Base-by-base conservation (phyloP, 2,329 filamentous ascomycete genomes). In the Aspergillus puulaauensis region DNA sequence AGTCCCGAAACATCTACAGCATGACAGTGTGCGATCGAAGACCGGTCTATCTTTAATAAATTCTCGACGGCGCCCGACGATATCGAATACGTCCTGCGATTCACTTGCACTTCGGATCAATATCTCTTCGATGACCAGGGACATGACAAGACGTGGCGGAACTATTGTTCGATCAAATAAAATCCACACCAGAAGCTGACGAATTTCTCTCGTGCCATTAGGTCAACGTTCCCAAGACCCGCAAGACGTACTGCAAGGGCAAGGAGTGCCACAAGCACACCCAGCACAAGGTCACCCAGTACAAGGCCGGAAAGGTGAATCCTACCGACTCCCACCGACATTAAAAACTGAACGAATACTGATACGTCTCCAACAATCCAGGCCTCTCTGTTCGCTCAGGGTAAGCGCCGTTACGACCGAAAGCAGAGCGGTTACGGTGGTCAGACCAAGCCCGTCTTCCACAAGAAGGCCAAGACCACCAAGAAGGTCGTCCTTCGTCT, bases 381-480 rank as follows among this genome's bases (percentile, higher is more conserved):
- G 88, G 92, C 92, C 77, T 96, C 92, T 76, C 86, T 93, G 70
- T 96, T 92, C 85, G 92, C 92, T 69, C 93, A 99, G 88, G 93
- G 93, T 87, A 99, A 98, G 90, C 91, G 93, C 83, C 93, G 93
- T 89, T 98, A 98, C 85, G 92, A 96, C 84, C 88, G 92, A 79
- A 98, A 98, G 87, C 93, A 98, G 86, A 91, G 89, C 80, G 93
- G 93, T 90, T 98, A 97, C 79, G 95, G 95, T 91, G 95, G 95
- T 93, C 95, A 99, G 86, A 99, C 95, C 77, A 99, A 99, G 86
- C 95, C 96, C 74, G 93, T 99, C 77, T 99, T 98, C 90, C 95
- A 98, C 91, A 99, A 98, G 90, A 98, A 97, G 86, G 95, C 95
- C 71, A 99, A 99, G 90, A 99, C 95, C 72, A 99, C 95, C 79